These are phyloP conservation scores for Wickerhamomyces sp. DNA, from an alignment of 1,139 yeast species.

Conservation along the genomic window DNA sequence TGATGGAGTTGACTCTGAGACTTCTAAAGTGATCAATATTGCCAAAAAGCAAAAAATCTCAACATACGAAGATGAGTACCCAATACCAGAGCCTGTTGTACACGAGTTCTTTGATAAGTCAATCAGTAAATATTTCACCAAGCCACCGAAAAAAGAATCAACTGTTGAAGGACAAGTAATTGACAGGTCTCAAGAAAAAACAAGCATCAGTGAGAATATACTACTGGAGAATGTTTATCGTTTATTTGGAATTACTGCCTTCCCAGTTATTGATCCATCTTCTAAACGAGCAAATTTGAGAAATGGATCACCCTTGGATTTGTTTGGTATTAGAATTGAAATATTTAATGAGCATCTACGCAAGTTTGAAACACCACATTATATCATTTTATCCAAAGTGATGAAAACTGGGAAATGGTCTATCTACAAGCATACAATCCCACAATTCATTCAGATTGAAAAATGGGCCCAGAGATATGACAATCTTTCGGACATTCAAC, in stretches of 20 bases:
- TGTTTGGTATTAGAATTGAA: conserved; percentile 42
- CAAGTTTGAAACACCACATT: conserved; percentile 35
- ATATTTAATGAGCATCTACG: conserved; percentile 28
- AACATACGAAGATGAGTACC: conserved; percentile 13
- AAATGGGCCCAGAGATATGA: conserved; percentile 15
- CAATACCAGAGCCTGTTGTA: conserved; percentile 24
- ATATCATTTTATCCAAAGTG: conserved; percentile 33
- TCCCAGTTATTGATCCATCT: conserved; percentile 39
- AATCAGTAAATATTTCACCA: conserved; percentile 23
- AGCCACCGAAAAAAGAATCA: conserved; percentile 5
- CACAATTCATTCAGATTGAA: conserved; percentile 31
- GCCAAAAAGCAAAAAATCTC: background rate
- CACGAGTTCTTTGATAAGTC: conserved; percentile 32
- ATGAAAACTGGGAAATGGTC: conserved; percentile 29
- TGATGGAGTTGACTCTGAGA: background rate
- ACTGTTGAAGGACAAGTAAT: conserved; percentile 3
- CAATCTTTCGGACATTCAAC: conserved; percentile 11
- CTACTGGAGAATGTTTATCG: conserved; percentile 36
- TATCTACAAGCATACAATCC: conserved; percentile 41
- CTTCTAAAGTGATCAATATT: background rate
- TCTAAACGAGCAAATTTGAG: conserved; percentile 1
- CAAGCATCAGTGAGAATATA: conserved; percentile 20
- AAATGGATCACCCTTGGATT: conserved; percentile 3
- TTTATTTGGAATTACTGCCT: conserved; percentile 40
- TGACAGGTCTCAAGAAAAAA: conserved; percentile 4